Conservation (phyloP, 352 stramenopile species). For the Pythium sukuiense region DNA sequence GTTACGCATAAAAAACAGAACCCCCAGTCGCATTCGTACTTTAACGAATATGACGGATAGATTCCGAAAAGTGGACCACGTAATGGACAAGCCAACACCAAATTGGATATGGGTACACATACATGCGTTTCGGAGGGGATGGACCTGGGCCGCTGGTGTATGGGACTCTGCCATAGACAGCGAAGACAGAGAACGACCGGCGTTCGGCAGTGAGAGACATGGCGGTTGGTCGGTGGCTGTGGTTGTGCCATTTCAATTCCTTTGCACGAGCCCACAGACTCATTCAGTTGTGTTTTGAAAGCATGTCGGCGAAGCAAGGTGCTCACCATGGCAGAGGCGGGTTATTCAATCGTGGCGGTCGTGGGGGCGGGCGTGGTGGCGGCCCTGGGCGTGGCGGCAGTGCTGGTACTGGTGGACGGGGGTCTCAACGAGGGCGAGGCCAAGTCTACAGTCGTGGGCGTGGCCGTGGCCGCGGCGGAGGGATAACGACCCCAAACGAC, state of each 20-base stretch:
- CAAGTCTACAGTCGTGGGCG: not conserved
- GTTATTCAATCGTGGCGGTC: not conserved
- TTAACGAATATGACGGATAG: not conserved
- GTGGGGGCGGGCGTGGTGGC: too few species aligned
- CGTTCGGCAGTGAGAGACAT: not conserved
- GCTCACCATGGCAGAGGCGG: not conserved
- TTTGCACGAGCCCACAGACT: not conserved
- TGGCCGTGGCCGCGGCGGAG: not conserved
- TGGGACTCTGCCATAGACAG: not conserved
- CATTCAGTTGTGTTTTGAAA: not conserved
- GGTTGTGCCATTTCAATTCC: not conserved
- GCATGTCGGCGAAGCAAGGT: not conserved
- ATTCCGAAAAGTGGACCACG: not conserved
- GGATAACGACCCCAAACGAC: not conserved
- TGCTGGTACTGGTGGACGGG: not conserved
- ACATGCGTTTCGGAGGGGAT: too few species aligned
- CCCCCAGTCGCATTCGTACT: not conserved
- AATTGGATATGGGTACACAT: too few species aligned
- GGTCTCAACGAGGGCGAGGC: not conserved
- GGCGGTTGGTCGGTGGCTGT: not conserved
- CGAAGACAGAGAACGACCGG: not conserved
- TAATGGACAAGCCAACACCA: not conserved
- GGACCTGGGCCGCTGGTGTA: not conserved
- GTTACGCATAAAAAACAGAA: not conserved
- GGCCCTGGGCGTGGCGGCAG: too few species aligned